phyloP scores from a whole-genome alignment of 352 stramenopile genomes.

The Pythium biforme region DNA sequence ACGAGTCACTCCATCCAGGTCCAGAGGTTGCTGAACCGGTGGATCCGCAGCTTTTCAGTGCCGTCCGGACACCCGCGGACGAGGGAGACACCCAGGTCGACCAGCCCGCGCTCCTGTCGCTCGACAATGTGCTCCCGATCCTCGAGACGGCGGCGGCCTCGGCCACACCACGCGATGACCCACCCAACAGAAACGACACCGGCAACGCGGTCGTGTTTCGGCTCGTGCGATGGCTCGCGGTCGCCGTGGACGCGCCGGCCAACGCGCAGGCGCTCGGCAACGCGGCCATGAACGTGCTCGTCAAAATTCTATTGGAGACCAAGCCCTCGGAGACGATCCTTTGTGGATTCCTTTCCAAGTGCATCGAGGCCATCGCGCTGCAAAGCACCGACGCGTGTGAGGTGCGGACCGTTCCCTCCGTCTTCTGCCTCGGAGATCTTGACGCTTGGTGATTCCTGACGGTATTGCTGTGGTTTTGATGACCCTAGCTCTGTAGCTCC shows the following conservation, averaged over 20 bases:
- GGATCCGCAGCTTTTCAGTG: conserved; percentile 30
- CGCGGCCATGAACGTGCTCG: conserved; percentile 25
- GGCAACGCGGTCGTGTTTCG: conserved; percentile 38
- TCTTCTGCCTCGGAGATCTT: no score
- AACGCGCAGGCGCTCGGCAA: conserved; percentile 50
- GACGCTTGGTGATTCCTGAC: no score
- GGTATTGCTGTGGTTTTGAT: no score
- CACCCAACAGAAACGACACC: neutral
- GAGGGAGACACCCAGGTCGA: neutral
- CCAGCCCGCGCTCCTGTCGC: conserved; percentile 32
- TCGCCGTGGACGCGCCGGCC: conserved; percentile 35
- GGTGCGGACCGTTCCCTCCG: conserved; percentile 18
- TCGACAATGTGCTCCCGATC: conserved; percentile 35
- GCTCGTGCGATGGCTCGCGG: conserved; percentile 49
- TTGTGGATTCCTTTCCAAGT: conserved; percentile 48
- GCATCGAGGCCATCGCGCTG: conserved; percentile 34
- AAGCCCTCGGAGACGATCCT: conserved; percentile 28
- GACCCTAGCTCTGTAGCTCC: conserved; percentile 39
- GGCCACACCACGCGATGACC: no score
- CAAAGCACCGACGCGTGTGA: conserved; percentile 41
- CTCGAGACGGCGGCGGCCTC: conserved; percentile 28
- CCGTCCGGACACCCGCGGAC: neutral
- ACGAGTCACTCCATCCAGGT: neutral
- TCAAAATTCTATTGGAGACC: conserved; percentile 39
- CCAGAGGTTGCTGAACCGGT: neutral